These are phyloP conservation scores for Suhomyces xylopsoci DNA, from an alignment of 805 yeast species.

Conservation along the genomic window DNA sequence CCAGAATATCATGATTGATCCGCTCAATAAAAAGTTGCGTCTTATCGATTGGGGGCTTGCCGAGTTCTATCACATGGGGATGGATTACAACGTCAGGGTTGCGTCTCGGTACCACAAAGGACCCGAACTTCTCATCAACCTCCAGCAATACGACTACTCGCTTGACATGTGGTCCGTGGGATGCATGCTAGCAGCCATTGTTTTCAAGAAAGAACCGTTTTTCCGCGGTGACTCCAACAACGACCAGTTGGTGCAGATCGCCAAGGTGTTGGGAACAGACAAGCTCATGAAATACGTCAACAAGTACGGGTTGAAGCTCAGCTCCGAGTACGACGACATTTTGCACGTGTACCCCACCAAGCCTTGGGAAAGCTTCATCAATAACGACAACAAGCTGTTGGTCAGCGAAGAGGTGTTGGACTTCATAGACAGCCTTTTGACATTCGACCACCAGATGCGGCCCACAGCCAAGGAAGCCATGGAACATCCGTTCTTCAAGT, in stretches of 20 bases:
- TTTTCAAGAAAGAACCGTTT: constrained; percentile 87
- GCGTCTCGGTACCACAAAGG: constrained; percentile 93
- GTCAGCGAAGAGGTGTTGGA: constrained; percentile 70
- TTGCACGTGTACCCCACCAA: constrained; percentile 66
- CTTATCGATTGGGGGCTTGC: constrained; percentile 96
- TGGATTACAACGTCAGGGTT: constrained; percentile 88
- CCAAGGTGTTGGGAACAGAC: constrained; percentile 82
- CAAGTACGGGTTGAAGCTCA: constrained; percentile 69
- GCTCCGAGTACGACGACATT: constrained; percentile 73
- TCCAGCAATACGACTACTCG: constrained; percentile 86
- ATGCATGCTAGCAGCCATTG: constrained; percentile 86
- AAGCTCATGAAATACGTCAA: constrained; percentile 64
- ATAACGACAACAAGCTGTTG: constrained; percentile 63
- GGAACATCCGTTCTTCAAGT: constrained; percentile 52
- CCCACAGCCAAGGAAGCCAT: constrained; percentile 87
- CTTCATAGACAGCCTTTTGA: constrained; percentile 71
- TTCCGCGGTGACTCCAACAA: constrained; percentile 89
- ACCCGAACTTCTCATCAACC: constrained; percentile 84
- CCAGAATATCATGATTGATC: constrained; percentile 94
- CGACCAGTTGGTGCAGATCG: constrained; percentile 88
- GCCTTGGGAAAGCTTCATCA: constrained; percentile 84
- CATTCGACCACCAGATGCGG: constrained; percentile 86
- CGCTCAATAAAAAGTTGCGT: constrained; percentile 61
- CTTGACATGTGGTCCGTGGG: constrained; percentile 94
- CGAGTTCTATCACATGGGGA: constrained; percentile 86